Conservation (phyloP, 768 basidiomycete species). For the Lepiota brunneoincarnata region DNA sequence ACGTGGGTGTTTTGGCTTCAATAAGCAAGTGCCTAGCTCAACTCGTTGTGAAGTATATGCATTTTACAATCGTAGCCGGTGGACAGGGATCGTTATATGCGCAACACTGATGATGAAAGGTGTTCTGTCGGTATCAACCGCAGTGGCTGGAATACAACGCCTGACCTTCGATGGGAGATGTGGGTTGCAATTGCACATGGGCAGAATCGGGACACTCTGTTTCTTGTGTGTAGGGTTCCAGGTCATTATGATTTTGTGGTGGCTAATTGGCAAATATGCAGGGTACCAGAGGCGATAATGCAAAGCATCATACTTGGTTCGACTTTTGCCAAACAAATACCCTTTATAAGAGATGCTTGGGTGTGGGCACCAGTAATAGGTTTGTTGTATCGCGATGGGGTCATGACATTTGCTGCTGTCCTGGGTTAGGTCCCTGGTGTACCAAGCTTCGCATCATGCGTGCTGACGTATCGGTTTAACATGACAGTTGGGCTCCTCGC, state of each 20-base stretch:
- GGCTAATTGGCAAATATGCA: background rate
- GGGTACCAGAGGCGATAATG: background rate
- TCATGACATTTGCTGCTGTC: background rate
- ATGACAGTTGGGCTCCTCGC: background rate
- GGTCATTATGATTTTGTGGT: background rate
- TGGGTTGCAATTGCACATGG: background rate
- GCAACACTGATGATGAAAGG: background rate
- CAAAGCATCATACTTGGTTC: background rate
- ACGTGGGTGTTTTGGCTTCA: background rate
- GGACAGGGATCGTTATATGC: background rate
- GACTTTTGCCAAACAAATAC: background rate
- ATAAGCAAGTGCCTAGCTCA: too few relatives aligned
- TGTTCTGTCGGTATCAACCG: background rate
- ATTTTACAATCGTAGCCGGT: too few relatives aligned
- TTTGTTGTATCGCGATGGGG: constrained; percentile 2
- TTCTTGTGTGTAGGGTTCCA: background rate
- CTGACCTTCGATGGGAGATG: background rate
- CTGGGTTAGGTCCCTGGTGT: background rate
- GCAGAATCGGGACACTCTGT: background rate
- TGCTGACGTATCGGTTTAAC: background rate
- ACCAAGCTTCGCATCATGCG: background rate
- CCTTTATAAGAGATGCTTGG: background rate
- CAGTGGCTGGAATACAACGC: background rate
- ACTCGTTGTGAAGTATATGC: too few relatives aligned
- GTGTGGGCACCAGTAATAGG: background rate